A percentile compares a stretch with the other conserved stretches of the same genome.
These are phyloP conservation scores for Cucurbita maxima DNA, from an alignment of 306 rosid species.

Conservation along the genomic window DNA sequence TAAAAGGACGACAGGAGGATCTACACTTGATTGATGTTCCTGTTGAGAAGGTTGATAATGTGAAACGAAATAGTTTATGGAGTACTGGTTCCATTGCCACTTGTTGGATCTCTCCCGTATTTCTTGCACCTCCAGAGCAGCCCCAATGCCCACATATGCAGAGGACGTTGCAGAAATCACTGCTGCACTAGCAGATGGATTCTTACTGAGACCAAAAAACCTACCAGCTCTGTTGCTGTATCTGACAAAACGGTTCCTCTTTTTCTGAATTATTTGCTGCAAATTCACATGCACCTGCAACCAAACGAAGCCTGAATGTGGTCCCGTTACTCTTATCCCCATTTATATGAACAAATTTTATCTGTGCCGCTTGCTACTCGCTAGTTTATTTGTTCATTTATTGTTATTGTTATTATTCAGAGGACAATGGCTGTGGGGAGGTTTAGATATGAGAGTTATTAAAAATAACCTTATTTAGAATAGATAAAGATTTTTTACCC, in stretches of 20 bases:
- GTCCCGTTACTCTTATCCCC: conserved; percentile 13
- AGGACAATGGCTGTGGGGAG: not conserved
- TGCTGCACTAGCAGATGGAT: conserved; percentile 12
- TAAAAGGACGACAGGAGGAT: conserved; percentile 56
- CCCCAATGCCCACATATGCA: not conserved
- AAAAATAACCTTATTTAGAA: not conserved
- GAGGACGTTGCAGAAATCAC: conserved; percentile 14
- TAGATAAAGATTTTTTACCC: not conserved
- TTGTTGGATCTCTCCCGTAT: conserved; percentile 35
- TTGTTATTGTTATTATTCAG: not conserved
- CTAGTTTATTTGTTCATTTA: not conserved
- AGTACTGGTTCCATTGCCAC: conserved; percentile 67
- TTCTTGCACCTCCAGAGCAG: conserved; percentile 26
- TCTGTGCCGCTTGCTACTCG: not conserved
- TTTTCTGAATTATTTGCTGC: not conserved
- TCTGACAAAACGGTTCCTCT: not conserved
- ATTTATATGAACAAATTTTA: not conserved
- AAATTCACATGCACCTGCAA: not conserved
- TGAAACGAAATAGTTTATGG: conserved; percentile 56
- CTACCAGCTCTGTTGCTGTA: not conserved
- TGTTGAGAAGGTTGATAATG: conserved; percentile 14
- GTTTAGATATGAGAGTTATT: not conserved
- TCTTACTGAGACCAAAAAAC: not conserved
- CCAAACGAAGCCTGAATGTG: conserved; percentile 7
- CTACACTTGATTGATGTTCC: conserved; percentile 6